phyloP scores from a whole-genome alignment of 169 alveolate genomes.

The Neospora caninum region DNA sequence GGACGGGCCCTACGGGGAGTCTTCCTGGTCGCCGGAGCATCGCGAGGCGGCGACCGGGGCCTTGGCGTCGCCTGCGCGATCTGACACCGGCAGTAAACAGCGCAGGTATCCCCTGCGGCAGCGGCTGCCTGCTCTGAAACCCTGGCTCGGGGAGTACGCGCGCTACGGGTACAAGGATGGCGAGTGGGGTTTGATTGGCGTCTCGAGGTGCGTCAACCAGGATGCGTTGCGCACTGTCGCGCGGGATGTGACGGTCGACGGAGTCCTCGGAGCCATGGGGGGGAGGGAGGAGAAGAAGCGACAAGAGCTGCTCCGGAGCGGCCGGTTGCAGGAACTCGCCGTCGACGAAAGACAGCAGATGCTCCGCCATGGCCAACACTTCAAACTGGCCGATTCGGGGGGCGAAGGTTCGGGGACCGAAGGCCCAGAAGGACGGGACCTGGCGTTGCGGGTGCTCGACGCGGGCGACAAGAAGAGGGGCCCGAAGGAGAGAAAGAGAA shows the following conservation, averaged over 20 bases:
- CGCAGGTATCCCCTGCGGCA: slow-evolving; percentile 2
- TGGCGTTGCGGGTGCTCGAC: too few species aligned
- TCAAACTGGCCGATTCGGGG: background rate
- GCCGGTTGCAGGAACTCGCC: slow-evolving; percentile 3
- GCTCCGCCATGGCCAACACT: background rate
- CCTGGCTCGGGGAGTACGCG: slow-evolving; percentile 36
- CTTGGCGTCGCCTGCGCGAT: background rate
- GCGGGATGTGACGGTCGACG: slow-evolving; percentile 30
- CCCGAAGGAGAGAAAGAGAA: background rate
- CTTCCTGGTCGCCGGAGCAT: background rate
- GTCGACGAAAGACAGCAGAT: background rate
- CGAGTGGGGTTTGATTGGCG: slow-evolving; percentile 23
- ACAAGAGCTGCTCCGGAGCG: background rate
- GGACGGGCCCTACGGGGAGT: background rate
- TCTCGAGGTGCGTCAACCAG: slow-evolving; percentile 21
- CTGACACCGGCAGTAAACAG: background rate
- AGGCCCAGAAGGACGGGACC: too few species aligned
- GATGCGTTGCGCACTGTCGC: slow-evolving; percentile 1
- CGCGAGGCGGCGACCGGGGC: background rate
- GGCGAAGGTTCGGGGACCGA: background rate
- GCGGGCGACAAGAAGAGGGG: too few species aligned
- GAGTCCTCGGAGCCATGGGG: background rate
- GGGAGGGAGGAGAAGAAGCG: background rate
- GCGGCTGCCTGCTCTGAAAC: slow-evolving; percentile 7
- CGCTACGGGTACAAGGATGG: slow-evolving; percentile 32